Conservation (phyloP, 345 rosid species). For the Citrus unshiu region DNA sequence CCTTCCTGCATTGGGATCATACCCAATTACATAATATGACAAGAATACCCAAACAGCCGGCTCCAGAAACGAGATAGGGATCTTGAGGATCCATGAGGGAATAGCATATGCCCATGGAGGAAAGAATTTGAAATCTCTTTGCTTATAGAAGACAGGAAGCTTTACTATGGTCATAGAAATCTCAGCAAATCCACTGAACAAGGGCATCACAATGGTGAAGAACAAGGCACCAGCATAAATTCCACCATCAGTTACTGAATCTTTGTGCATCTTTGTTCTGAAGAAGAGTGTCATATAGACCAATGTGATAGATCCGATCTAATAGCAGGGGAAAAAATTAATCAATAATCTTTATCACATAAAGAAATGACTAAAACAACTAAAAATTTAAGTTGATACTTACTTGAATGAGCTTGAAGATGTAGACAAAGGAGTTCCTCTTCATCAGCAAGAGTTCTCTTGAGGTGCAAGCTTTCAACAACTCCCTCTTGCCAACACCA, state of each 20-base stretch:
- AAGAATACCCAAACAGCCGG: slow-evolving; percentile 54
- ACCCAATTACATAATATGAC: slow-evolving; percentile 71
- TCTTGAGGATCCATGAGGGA: slow-evolving; percentile 77
- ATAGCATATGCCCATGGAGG: slow-evolving; percentile 82
- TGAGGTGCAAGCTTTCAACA: slow-evolving; percentile 50
- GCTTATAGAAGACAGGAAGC: slow-evolving; percentile 91
- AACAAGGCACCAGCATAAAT: slow-evolving; percentile 67
- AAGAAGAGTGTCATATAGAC: slow-evolving; percentile 61
- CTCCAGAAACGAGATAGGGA: slow-evolving; percentile 64
- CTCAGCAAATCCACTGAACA: slow-evolving; percentile 76
- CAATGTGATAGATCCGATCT: slow-evolving; percentile 43
- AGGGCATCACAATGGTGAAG: slow-evolving; percentile 39
- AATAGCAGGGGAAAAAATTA: neutral
- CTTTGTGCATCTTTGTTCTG: slow-evolving; percentile 54
- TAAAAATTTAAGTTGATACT: neutral
- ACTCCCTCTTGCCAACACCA: slow-evolving; percentile 49
- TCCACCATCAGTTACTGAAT: slow-evolving; percentile 43
- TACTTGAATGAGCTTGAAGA: slow-evolving; percentile 52
- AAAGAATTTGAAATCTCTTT: slow-evolving; percentile 65
- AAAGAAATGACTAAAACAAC: neutral
- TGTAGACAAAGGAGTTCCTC: slow-evolving; percentile 51
- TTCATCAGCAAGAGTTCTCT: slow-evolving; percentile 61
- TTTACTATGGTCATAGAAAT: slow-evolving; percentile 69
- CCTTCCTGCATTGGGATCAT: slow-evolving; percentile 77
- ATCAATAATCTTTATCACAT: neutral